Evolutionary conservation across 306 rosid genomes (phyloP), one percentile per base, ranked within the genome.

Genomic region (Astragalus glycyphyllos): DNA sequence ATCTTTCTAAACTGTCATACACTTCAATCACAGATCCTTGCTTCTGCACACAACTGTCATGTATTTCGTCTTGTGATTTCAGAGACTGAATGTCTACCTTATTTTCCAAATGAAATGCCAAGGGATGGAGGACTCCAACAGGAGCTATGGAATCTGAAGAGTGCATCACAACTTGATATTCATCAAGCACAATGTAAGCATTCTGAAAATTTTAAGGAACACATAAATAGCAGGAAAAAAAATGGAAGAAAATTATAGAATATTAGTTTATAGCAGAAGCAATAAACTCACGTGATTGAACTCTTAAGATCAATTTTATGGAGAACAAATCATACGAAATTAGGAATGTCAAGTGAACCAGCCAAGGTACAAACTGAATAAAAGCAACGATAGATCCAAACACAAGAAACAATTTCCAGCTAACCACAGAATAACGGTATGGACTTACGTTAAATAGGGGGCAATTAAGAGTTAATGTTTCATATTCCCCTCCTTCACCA

Each of bases 401-500:
- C 31, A 38, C 38, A 60, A 41, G 7, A 40, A 64, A 2, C 0
- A 40, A 68, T 29, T 65, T 13, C 5, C 60, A 58, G 55, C 23
- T 23, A 37, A 58, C 54, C 26, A 51, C n/a, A 72, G 16, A 63
- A 20, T 34, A 13, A 60, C 34, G 35, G 66, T 10, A 61, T 68
- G 65, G 77, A 83, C 96, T 85, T 81, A 90, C 98, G 65, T 68
- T 68, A 75, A 93, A 93, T 42, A 93, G 98, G 0, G 98, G 92
- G 84, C 98, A 93, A 72, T 93, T 97, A 74, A 93, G 94, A 68
- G 96, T 90, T 83, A 93, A 80, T 2, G 98, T 88, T 78, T 93
- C 98, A 84, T 90, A 93, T 77, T 93, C 98, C 56, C 98, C 97
- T 83, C 96, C 98, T 88, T 93, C 98, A 32, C 98, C 98, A 7